A percentile compares a stretch with the other conserved stretches of the same genome.
Evolutionary conservation across 768 basidiomycete genomes (phyloP).

Genomic region (Pisolithus marmoratus): DNA sequence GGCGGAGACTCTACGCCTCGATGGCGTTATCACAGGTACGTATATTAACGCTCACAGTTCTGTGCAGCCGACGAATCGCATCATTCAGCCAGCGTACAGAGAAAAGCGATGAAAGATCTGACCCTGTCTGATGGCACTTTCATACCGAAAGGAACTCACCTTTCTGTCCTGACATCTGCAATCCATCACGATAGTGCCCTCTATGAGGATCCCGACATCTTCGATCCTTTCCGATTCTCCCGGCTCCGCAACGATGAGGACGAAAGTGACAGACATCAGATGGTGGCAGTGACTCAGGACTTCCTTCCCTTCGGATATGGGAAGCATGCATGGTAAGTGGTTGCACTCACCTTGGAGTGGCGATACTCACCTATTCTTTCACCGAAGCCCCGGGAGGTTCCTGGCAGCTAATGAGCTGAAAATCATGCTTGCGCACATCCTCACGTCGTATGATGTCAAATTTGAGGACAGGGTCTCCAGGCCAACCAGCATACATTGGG

Average conservation of each 20-base stretch:
- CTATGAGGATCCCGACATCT: constrained; percentile 30
- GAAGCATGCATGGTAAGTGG: constrained; percentile 23
- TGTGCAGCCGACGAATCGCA: too few relatives aligned
- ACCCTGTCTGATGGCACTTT: constrained; percentile 35
- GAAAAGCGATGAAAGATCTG: constrained; percentile 27
- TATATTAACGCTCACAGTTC: not conserved
- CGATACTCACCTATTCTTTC: not conserved
- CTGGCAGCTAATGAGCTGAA: constrained; percentile 37
- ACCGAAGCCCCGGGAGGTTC: constrained; percentile 34
- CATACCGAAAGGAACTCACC: constrained; percentile 28
- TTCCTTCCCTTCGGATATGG: constrained; percentile 36
- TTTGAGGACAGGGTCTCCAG: not conserved
- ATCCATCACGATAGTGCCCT: constrained; percentile 13
- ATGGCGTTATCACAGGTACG: constrained; percentile 23
- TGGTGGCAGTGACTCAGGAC: constrained; percentile 26
- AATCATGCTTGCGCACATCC: constrained; percentile 30
- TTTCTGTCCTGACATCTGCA: constrained; percentile 17
- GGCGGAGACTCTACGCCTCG: constrained; percentile 29
- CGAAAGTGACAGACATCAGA: constrained; percentile 29
- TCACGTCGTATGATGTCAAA: constrained; percentile 14
- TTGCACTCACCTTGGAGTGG: not conserved
- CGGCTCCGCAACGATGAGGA: constrained; percentile 28
- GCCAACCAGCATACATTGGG: constrained; percentile 2
- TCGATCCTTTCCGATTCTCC: constrained; percentile 48
- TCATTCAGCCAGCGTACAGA: constrained; percentile 22